Evolutionary conservation across 2,329 filamentous ascomycete genomes (phyloP), one percentile per base, ranked within the genome.

Genomic region (Chaetomiaceae sp.): DNA sequence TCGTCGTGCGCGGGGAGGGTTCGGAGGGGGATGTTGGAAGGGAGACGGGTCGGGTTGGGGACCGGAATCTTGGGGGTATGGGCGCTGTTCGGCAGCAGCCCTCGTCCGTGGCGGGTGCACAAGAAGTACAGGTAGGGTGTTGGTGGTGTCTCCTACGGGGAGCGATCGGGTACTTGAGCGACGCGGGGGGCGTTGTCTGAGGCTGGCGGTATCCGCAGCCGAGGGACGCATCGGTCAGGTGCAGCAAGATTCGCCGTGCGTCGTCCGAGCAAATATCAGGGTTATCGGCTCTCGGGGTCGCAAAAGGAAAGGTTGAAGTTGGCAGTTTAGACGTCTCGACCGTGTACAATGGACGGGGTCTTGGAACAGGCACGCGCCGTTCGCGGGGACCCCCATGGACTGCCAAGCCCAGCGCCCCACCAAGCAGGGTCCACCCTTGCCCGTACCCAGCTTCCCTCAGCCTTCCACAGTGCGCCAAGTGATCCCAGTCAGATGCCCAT

Each of bases 11-110:
- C 49, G 67, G 74, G 65, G 60, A 96, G 74, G 60, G 83, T 84
- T 68, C 86, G 86, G 62, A 96, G 78, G 61, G 90, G 90, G 66
- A 96, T 95, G 71, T 86, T 88, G 70, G 86, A 87, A 66, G 79
- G 78, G 57, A 86, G 81, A 71, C 83, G 82, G 68, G 75, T 76
- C 60, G 68, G 74, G 57, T 69, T 76, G 77, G 77, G 72, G 64
- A 81, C 75, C 81, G 86, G 79, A 95, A 96, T 96, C 70, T 81
- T 96, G 88, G 76, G 78, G 74, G 75, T 69, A 65, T 68, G 76
- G 75, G 81, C 83, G 86, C 87, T 90, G 85, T 77, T 69, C 68
- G 69, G 76, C 78, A 82, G 81, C 83, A 86, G 83, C 84, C 76
- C 83, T 78, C 70, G 67, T 74, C 76, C 70, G 74, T 74, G 69